phyloP scores from a whole-genome alignment of 1,139 yeast species.

The Taphrina deformans region DNA sequence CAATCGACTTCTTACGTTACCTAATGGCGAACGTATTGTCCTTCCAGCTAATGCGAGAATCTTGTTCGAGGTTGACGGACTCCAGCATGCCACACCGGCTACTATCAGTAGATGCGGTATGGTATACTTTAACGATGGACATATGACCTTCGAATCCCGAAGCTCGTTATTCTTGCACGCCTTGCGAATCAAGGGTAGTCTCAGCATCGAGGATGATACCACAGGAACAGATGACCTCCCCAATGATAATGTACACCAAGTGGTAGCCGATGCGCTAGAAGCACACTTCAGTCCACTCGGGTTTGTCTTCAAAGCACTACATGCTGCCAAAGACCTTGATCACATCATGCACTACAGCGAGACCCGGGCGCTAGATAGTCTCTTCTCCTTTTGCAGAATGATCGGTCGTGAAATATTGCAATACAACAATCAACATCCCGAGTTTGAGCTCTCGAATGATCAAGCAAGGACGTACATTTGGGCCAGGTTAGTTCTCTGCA shows the following conservation, averaged over 20 bases:
- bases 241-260: neutral
- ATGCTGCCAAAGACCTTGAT: conserved; percentile 41
- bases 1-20: conserved; percentile 73
- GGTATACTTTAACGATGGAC: conserved; percentile 62
- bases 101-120: conserved; percentile 93
- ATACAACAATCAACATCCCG: conserved; percentile 41
- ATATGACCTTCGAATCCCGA: conserved; percentile 45
- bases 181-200: conserved; percentile 39
- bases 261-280: neutral
- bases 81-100: conserved; percentile 77
- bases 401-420: conserved; percentile 40
- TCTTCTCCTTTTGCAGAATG: conserved; percentile 44
- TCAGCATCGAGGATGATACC: conserved; percentile 42
- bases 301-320: conserved; percentile 33
- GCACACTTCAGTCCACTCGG: neutral
- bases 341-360: conserved; percentile 60
- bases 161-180: conserved; percentile 40
- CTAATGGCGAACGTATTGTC: conserved; percentile 81
- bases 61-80: conserved; percentile 72
- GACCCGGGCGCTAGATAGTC: conserved; percentile 50
- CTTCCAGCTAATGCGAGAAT: conserved; percentile 66
- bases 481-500: conserved; percentile 51
- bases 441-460: conserved; percentile 42
- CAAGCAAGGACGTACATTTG: conserved; percentile 44
- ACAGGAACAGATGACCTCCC: no score